Evolutionary conservation across 768 basidiomycete species (phyloP).

Genomic region (button mushroom (Agaricus bisporus)): DNA sequence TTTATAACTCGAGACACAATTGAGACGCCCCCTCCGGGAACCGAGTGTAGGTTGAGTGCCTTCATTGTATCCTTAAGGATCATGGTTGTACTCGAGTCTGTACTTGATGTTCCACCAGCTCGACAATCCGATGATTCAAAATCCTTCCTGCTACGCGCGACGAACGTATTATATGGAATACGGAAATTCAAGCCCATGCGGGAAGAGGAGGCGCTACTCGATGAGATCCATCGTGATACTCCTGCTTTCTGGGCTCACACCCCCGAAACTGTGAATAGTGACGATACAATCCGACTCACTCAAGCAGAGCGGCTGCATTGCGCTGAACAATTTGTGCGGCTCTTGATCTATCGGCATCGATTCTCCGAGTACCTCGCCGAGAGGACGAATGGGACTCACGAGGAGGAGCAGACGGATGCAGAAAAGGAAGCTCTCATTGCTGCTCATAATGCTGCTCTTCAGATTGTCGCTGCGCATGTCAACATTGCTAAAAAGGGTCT

Average conservation of each 20-base stretch:
- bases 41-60: conserved; percentile 72
- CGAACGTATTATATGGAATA: conserved; percentile 58
- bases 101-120: conserved; percentile 75
- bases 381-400: conserved; percentile 43
- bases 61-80: conserved; percentile 74
- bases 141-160: conserved; percentile 74
- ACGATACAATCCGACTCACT: conserved; percentile 84
- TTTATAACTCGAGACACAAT: conserved; percentile 73
- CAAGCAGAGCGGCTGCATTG: conserved; percentile 86
- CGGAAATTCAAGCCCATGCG: conserved; percentile 57
- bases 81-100: conserved; percentile 84
- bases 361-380: conserved; percentile 76
- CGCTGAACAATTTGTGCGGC: conserved; percentile 79
- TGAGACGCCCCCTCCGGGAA: conserved; percentile 60
- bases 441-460: conserved; percentile 72
- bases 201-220: conserved; percentile 77
- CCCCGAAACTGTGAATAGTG: conserved; percentile 72
- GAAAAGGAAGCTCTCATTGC: conserved; percentile 76
- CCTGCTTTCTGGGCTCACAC: conserved; percentile 78
- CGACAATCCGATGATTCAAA: conserved; percentile 56
- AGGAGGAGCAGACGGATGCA: conserved; percentile 55
- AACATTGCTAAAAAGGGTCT: conserved; percentile 82
- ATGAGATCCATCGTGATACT: conserved; percentile 68
- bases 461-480: conserved; percentile 77
- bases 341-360: conserved; percentile 86